Evolutionary conservation across 768 basidiomycete genomes (phyloP), one percentile per base, ranked within the genome.

Genomic region (Suillus brevipes): DNA sequence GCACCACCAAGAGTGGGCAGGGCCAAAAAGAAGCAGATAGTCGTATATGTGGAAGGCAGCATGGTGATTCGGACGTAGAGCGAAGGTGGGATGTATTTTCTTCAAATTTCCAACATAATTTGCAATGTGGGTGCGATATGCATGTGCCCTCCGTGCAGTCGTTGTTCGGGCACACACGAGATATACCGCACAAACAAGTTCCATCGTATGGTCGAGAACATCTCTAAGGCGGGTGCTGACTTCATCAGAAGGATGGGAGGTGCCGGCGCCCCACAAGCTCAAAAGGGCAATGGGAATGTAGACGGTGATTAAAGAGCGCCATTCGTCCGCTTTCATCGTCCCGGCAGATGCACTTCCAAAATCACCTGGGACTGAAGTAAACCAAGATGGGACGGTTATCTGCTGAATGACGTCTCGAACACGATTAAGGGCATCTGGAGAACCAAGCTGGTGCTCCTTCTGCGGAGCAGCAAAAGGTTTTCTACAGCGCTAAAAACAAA

Each of bases 301-400:
- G 20, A 79, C 57, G 1, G 69, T 72, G 47, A 63, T 57, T 20
- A 75, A 53, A 12, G 69, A 68, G 18, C 73, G 72, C 79, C 79
- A 79, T 64, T 79, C 70, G 57, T 74, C 79, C 1, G 79, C 76
- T 45, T 79, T 79, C 36, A 79, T 65, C 9, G 65, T 69, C 16
- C 78, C 74, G 1, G 77, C 74, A 58, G 31, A 43, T 12, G 43
- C 31, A 2, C 42, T 36, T 9, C 70, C 68, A 16, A 69, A 70
- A 40, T 71, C 66, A 18, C 34, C 16, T 16, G 70, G 70, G 8
- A 62, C 61, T 2, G 47, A 43, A 34, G 31, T 40, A 31, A 67
- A 8, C 65, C 71, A 70, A 13, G 67, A 60, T 18, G 70, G 70
- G 9, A 55, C 6, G 16, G 23, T 45, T 20, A 60, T 58, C 5